Conservation (phyloP, 495 filamentous ascomycete genomes). For the Mytilinidion resinicola region DNA sequence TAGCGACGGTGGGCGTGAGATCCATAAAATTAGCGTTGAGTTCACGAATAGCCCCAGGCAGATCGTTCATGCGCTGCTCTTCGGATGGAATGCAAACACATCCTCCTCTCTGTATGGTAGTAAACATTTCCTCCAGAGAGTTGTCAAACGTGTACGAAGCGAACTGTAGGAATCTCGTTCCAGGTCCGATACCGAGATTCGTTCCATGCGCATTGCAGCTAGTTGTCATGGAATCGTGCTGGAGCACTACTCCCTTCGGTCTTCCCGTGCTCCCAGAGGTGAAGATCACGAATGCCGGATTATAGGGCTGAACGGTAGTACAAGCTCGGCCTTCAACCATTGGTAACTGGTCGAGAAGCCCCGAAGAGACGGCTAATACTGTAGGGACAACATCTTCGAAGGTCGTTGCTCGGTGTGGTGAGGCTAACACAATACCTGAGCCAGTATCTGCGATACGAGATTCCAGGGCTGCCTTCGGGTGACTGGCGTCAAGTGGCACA, state of each 20-base stretch:
- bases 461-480: slow-evolving; percentile 24
- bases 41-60: slow-evolving; percentile 9
- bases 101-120: slow-evolving; percentile 20
- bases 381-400: slow-evolving; percentile 27
- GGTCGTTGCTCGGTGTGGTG: slow-evolving; percentile 9
- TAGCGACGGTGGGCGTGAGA: slow-evolving; percentile 21
- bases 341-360: slow-evolving; percentile 16
- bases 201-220: slow-evolving; percentile 19
- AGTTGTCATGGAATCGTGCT: slow-evolving; percentile 16
- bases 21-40: slow-evolving; percentile 22
- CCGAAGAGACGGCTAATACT: slow-evolving; percentile 21
- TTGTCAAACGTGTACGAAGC: slow-evolving; percentile 25
- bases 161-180: slow-evolving; percentile 18
- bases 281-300: slow-evolving; percentile 23
- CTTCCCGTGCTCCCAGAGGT: slow-evolving; percentile 24
- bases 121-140: slow-evolving; percentile 23
- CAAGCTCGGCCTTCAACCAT: slow-evolving; percentile 4
- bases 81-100: slow-evolving; percentile 26
- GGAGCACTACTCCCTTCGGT: slow-evolving; percentile 22
- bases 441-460: slow-evolving; percentile 19
- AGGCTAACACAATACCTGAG: slow-evolving; percentile 22
- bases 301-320: slow-evolving; percentile 12
- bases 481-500: slow-evolving; percentile 23
- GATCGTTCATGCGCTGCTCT: slow-evolving; percentile 19
- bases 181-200: slow-evolving; percentile 13